Evolutionary conservation across 2,329 filamentous ascomycete genomes (phyloP).

Genomic region (Ascocoryne sarcoides): DNA sequence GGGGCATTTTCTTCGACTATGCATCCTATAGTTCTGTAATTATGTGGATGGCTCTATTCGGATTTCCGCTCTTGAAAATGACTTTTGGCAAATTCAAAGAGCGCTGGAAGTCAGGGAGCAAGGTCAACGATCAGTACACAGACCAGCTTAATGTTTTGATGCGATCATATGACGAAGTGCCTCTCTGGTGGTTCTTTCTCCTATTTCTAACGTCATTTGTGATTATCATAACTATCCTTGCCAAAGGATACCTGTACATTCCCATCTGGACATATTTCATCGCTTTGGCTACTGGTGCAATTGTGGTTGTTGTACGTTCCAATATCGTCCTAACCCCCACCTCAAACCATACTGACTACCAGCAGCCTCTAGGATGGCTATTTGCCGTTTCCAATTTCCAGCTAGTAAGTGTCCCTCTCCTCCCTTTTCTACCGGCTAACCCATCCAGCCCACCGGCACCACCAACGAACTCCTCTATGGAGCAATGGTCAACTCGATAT

Average conservation of each 20-base stretch:
- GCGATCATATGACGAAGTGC: conserved; percentile 48
- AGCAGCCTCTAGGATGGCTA: conserved; percentile 50
- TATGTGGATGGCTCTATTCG: conserved; percentile 50
- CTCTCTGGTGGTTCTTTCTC: conserved; percentile 46
- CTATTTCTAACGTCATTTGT: conserved; percentile 43
- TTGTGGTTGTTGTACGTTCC: conserved; percentile 47
- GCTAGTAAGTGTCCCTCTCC: no score
- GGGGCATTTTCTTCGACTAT: conserved; percentile 53
- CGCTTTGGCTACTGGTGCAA: conserved; percentile 43
- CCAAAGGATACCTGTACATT: conserved; percentile 44
- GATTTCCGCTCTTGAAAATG: conserved; percentile 38
- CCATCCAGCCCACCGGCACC: conserved; percentile 48
- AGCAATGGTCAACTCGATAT: conserved; percentile 46
- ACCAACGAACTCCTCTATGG: conserved; percentile 54
- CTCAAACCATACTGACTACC: no score
- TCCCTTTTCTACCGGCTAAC: no score
- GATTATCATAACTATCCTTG: conserved; percentile 42
- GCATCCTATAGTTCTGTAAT: conserved; percentile 49
- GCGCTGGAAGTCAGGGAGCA: conserved; percentile 27
- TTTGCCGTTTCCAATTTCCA: conserved; percentile 50
- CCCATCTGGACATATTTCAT: conserved; percentile 53
- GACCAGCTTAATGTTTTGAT: conserved; percentile 51
- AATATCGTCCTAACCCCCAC: no score
- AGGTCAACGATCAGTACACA: conserved; percentile 45
- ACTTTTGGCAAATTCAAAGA: conserved; percentile 37